A percentile compares a stretch with the other conserved stretches of the same genome.
Evolutionary conservation across 1,284 basidiomycete species (phyloP).

Genomic region (Lignosus rhinocerotis): DNA sequence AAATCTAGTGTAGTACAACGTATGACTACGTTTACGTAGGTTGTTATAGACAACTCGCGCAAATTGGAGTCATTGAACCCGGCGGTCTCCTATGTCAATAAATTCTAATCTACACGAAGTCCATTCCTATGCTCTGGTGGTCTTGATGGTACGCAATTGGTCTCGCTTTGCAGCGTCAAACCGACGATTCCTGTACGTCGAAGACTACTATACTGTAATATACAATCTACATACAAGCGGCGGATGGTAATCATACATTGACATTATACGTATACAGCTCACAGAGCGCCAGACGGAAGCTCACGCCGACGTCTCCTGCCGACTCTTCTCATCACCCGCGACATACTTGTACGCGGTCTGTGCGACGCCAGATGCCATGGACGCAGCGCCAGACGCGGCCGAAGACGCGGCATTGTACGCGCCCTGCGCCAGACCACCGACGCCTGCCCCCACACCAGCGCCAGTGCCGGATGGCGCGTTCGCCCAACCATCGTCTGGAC

Average conservation of each 20-base stretch:
- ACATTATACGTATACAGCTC: neutral
- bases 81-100: no score
- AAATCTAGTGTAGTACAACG: no score
- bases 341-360: conserved; percentile 42
- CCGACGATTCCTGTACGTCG: neutral
- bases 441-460: neutral
- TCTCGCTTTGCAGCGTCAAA: no score
- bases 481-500: conserved; percentile 45
- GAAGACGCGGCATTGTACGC: conserved; percentile 22
- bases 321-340: conserved; percentile 37
- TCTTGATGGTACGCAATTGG: no score
- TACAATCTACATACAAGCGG: neutral
- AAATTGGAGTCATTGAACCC: no score
- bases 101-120: no score
- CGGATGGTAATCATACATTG: neutral
- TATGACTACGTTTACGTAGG: no score
- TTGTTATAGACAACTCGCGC: no score
- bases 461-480: conserved; percentile 29
- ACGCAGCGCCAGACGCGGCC: conserved; percentile 28
- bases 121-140: no score
- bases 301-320: conserved; percentile 30
- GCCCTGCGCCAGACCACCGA: conserved; percentile 11
- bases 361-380: conserved; percentile 37
- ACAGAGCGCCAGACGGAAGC: neutral
- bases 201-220: neutral